Percentiles rank a stretch among this genome's conserved stretches.
phyloP scores from a whole-genome alignment of 2,329 filamentous ascomycete species.

The Eurotiales sp. region DNA sequence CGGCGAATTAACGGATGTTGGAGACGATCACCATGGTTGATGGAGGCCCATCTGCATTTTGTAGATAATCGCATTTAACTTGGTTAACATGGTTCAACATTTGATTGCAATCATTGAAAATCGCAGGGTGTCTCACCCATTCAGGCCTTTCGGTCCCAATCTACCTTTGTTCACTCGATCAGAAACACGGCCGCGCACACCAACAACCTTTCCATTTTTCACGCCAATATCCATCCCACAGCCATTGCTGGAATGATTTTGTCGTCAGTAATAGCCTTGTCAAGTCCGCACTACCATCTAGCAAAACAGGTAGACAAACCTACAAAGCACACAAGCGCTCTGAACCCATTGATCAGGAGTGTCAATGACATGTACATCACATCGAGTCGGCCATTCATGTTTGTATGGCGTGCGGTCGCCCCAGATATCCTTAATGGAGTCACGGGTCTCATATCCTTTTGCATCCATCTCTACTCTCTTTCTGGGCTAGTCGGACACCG shows the following conservation, averaged over 20 bases:
- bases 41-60: not conserved
- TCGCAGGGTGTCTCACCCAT: slow-evolving; percentile 29
- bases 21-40: not conserved
- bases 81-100: too few relatives aligned
- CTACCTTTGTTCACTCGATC: slow-evolving; percentile 36
- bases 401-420: slow-evolving; percentile 31
- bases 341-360: slow-evolving; percentile 38
- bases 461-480: not conserved
- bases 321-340: slow-evolving; percentile 38
- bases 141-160: slow-evolving; percentile 33
- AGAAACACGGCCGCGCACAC: slow-evolving; percentile 30
- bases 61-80: too few relatives aligned
- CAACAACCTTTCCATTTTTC: slow-evolving; percentile 34
- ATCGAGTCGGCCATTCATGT: slow-evolving; percentile 32
- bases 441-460: slow-evolving; percentile 18
- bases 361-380: slow-evolving; percentile 28
- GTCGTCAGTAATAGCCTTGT: too few relatives aligned
- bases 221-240: slow-evolving; percentile 35
- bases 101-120: too few relatives aligned
- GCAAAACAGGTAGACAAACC: slow-evolving; percentile 21
- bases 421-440: slow-evolving; percentile 33
- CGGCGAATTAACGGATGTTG: not conserved
- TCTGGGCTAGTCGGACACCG: slow-evolving; percentile 91
- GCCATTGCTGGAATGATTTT: slow-evolving; percentile 37
- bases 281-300: too few relatives aligned